A percentile compares a stretch with the other conserved stretches of the same genome.
phyloP scores from a whole-genome alignment of 495 filamentous ascomycete genomes.

The Astrothelium macrocarpum region DNA sequence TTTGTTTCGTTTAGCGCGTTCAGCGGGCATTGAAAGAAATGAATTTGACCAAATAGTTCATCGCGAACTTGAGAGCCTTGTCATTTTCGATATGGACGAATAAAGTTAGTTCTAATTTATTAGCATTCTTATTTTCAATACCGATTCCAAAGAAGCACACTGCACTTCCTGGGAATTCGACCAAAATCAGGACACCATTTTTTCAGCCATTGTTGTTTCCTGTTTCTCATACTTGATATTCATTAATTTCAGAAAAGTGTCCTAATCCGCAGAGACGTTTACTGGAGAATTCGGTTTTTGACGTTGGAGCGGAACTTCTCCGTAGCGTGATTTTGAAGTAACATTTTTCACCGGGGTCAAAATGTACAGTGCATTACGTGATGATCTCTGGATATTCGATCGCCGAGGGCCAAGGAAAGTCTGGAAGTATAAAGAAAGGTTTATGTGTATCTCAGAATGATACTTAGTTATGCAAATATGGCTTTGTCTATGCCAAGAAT shows the following conservation, averaged over 20 bases:
- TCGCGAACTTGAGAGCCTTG: constrained; percentile 69
- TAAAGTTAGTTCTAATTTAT: neutral
- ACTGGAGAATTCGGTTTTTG: too few relatives aligned
- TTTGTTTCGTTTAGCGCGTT: constrained; percentile 68
- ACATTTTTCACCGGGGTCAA: too few relatives aligned
- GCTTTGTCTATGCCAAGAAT: neutral
- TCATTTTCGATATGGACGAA: constrained; percentile 61
- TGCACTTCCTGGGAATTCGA: too few relatives aligned
- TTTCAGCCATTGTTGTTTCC: neutral
- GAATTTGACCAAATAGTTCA: constrained; percentile 77
- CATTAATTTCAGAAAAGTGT: neutral
- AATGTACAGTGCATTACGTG: too few relatives aligned
- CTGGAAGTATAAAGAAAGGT: too few relatives aligned
- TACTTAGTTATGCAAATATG: neutral
- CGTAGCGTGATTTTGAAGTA: too few relatives aligned
- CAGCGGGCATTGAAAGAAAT: constrained; percentile 66
- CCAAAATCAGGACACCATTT: too few relatives aligned
- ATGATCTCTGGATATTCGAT: too few relatives aligned
- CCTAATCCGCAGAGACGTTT: neutral
- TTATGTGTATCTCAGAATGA: too few relatives aligned
- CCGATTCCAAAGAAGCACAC: neutral
- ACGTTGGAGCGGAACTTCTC: too few relatives aligned
- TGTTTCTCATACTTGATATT: neutral
- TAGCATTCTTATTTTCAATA: neutral
- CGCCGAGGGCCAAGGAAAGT: too few relatives aligned